phyloP scores from a whole-genome alignment of 2,329 filamentous ascomycete species.

The Ceratocystis variospora region DNA sequence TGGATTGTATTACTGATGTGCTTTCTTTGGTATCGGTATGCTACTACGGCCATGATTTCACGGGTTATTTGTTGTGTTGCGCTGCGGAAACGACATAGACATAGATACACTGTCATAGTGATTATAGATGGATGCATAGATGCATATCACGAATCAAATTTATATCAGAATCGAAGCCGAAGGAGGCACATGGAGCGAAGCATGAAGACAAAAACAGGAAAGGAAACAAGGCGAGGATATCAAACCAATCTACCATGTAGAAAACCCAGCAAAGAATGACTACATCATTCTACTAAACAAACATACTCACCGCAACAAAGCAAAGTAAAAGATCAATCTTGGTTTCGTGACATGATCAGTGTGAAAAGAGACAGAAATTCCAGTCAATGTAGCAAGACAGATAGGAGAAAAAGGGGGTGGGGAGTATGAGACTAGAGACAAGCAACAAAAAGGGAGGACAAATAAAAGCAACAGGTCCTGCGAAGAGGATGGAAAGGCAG shows the following conservation, averaged over 20 bases:
- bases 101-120: not conserved
- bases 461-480: not conserved
- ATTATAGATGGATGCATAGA: not conserved
- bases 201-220: not conserved
- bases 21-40: not conserved
- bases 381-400: not conserved
- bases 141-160: not conserved
- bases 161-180: not conserved
- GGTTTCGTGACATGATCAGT: not conserved
- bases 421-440: not conserved
- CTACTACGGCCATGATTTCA: not conserved
- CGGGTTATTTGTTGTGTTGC: not conserved
- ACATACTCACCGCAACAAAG: slow-evolving; percentile 4
- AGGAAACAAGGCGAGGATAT: not conserved
- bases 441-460: not conserved
- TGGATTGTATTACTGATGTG: not conserved
- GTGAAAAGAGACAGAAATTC: not conserved
- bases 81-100: not conserved
- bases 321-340: not conserved
- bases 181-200: not conserved
- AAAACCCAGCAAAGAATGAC: not conserved
- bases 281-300: not conserved
- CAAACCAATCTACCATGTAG: slow-evolving; percentile 2
- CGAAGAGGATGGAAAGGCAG: not conserved
- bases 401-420: not conserved